Evolutionary conservation across 345 rosid species (phyloP).

Genomic region (Balakata baccata): DNA sequence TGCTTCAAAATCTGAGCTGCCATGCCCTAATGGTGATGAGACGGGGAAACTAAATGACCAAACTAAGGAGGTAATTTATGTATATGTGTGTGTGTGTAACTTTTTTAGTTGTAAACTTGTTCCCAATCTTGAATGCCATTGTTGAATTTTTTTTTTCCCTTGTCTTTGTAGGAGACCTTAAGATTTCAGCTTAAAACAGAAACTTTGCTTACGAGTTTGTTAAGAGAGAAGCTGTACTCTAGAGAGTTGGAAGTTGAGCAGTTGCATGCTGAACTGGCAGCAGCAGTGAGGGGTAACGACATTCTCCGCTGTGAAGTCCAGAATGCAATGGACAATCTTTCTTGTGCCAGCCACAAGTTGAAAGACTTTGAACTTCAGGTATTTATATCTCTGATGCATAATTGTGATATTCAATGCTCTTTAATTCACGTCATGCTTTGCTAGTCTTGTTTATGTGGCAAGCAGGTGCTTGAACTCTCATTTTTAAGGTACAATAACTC

Average conservation of each 20-base stretch:
- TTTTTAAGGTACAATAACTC: neutral
- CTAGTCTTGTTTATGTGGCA: too few relatives aligned
- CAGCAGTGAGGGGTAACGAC: conserved; percentile 78
- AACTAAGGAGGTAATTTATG: conserved; percentile 50
- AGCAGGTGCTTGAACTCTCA: too few relatives aligned
- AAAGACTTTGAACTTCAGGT: conserved; percentile 91
- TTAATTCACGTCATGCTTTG: neutral
- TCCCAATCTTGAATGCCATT: neutral
- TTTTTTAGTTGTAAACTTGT: neutral
- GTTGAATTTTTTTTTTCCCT: conserved; percentile 19
- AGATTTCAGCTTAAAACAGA: conserved; percentile 69
- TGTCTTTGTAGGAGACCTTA: conserved; percentile 47
- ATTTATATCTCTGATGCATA: neutral
- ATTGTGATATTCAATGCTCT: neutral
- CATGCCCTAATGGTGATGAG: conserved; percentile 18
- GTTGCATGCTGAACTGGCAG: conserved; percentile 78
- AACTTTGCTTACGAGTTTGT: conserved; percentile 59
- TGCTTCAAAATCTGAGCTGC: conserved; percentile 36
- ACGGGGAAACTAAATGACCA: conserved; percentile 38
- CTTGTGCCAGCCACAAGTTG: conserved; percentile 58
- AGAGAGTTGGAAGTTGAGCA: conserved; percentile 84
- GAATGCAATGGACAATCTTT: conserved; percentile 61
- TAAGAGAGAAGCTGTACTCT: conserved; percentile 78
- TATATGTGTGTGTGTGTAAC: neutral
- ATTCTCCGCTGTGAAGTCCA: conserved; percentile 68